A percentile compares a stretch with the other conserved stretches of the same genome.
These are phyloP conservation scores for Bacterosira constricta DNA, from an alignment of 108 stramenopile genomes.

Conservation along the genomic window DNA sequence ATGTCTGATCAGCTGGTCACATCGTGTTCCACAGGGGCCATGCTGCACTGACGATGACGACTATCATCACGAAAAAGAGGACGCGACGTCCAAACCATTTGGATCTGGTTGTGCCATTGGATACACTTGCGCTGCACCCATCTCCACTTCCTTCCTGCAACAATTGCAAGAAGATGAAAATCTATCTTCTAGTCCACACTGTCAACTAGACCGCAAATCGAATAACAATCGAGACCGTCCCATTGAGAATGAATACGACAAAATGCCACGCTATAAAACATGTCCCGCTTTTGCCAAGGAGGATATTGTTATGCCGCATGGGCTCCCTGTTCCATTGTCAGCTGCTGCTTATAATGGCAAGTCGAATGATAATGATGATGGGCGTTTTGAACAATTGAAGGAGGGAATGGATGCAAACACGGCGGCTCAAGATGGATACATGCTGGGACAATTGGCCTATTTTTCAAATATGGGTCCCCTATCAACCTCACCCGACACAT, in stretches of 20 bases:
- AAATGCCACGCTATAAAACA: slow-evolving; percentile 19
- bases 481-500: too few relatives aligned
- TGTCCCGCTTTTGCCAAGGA: slow-evolving; percentile 3
- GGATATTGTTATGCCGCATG: slow-evolving; percentile 11
- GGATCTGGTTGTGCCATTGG: slow-evolving; percentile 9
- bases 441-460: slow-evolving; percentile 52
- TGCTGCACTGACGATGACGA: slow-evolving; percentile 4
- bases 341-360: not conserved
- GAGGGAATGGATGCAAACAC: not conserved
- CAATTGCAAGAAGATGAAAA: not conserved
- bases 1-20: not conserved
- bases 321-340: slow-evolving; percentile 3
- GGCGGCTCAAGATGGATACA: too few relatives aligned
- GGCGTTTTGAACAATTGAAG: too few relatives aligned
- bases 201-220: not conserved
- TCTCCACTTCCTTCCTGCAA: not conserved
- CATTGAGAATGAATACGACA: slow-evolving; percentile 14
- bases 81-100: too few relatives aligned
- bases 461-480: slow-evolving; percentile 49
- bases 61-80: not conserved
- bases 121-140: not conserved
- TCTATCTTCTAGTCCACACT: not conserved
- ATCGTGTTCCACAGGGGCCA: not conserved
- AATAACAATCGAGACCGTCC: not conserved
- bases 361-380: not conserved